phyloP scores from a whole-genome alignment of 257 asterid genomes.

The Lavandula angustifolia region DNA sequence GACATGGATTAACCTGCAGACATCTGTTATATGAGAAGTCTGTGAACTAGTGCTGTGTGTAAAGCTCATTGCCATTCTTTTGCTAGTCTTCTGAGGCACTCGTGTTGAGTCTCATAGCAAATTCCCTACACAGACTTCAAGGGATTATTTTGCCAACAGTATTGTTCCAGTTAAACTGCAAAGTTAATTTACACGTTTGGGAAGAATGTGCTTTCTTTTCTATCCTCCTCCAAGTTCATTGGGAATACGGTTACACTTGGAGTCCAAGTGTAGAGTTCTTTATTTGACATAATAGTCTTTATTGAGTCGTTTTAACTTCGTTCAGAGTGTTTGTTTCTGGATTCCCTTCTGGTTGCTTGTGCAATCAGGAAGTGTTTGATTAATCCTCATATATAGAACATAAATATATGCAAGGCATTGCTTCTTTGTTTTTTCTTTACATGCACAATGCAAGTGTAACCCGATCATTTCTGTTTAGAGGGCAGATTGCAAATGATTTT shows the following conservation, averaged over 20 bases:
- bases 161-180: conserved; percentile 6
- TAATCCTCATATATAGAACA: not conserved
- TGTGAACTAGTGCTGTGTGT: conserved; percentile 12
- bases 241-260: conserved; percentile 15
- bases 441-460: not conserved
- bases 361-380: conserved; percentile 12
- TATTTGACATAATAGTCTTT: conserved; percentile 1
- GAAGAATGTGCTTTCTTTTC: conserved; percentile 5
- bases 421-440: not conserved
- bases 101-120: conserved; percentile 2
- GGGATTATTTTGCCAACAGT: conserved; percentile 13
- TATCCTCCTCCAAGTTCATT: not conserved
- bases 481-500: not conserved
- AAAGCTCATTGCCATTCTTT: conserved; percentile 16
- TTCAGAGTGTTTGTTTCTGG: not conserved
- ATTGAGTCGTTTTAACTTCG: not conserved
- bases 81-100: not conserved
- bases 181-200: conserved; percentile 4
- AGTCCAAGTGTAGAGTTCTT: not conserved
- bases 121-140: not conserved
- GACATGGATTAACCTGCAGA: conserved; percentile 16
- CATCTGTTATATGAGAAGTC: not conserved
- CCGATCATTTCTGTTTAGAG: conserved; percentile 18
- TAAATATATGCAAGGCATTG: conserved; percentile 3
- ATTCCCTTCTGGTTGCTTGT: conserved; percentile 6